Evolutionary conservation across 176 grass and related monocot species (phyloP), one percentile per base, ranked within the genome.

Genomic region (Rhynchospora pubera): DNA sequence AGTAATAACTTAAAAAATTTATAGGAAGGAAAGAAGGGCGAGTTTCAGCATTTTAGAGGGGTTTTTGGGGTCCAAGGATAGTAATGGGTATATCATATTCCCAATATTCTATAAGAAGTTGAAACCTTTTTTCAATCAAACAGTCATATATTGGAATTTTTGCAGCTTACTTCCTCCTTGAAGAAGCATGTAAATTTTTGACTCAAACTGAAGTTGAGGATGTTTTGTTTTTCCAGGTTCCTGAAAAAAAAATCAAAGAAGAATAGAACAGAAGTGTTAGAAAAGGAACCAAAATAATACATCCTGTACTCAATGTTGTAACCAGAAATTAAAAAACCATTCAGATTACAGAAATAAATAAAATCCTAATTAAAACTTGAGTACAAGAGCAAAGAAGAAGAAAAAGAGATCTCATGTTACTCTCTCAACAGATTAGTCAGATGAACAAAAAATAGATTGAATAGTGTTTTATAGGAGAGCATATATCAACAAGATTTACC

Each of bases 131-230:
- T 16, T 18, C 24, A 77, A 77, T 26, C 2, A 75, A 56, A 30
- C 9, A 56, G 55, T 56, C 5, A 77, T 14, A 76, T 76, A 76
- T 32, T 56, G 13, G 23, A 61, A 77, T 77, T 63, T 78, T 84
- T 26, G 1, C 22, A 65, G 58, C 89, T 91, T 87, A 91, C 87
- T 91, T 72, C 89, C 86, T 24, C 87, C 91, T 81, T 94, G 89
- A 83, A 89, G 75, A 87, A 94, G 89, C 87, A 87, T 89, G 70
- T 91, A 94, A 53, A 94, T 79, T 89, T 96, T 96, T 72, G 93
- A 96, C 72, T 94, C 91, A 34, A 91, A 87, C 30, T 94, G 91
- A 89, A 91, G 91, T 70, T 91, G 89, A 21, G 89, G 89, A 73
- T 94, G 87, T 9, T 80, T 82, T 85, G 89, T 89, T 87, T 91